Conservation (phyloP, 352 stramenopile genomes). For the Phytophthora kernoviae region DNA sequence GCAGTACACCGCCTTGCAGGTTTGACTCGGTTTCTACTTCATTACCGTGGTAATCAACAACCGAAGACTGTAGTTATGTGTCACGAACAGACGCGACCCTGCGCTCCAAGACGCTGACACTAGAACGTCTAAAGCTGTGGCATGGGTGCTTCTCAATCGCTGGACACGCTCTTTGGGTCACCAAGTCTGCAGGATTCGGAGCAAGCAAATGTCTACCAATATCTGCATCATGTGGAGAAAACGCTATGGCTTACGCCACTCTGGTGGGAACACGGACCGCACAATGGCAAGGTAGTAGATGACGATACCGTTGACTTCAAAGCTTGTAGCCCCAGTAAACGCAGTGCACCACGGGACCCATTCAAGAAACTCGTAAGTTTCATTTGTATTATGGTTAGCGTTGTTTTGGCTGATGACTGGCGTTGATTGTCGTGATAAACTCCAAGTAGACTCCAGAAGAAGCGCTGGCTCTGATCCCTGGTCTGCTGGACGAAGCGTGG, state of each 20-base stretch:
- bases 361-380: constrained; percentile 27
- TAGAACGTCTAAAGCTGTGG: not conserved
- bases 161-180: constrained; percentile 53
- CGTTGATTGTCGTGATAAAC: not conserved
- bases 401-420: not conserved
- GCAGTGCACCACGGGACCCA: constrained; percentile 17
- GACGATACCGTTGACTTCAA: not conserved
- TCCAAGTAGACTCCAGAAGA: constrained; percentile 42
- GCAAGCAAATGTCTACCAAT: constrained; percentile 46
- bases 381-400: not conserved
- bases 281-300: not conserved
- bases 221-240: constrained; percentile 49
- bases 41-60: no score
- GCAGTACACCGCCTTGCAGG: not conserved
- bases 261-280: constrained; percentile 32
- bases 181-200: constrained; percentile 37
- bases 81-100: constrained; percentile 3
- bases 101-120: constrained; percentile 1
- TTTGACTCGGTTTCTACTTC: no score
- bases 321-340: constrained; percentile 10
- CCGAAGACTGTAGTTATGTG: no score
- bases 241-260: constrained; percentile 44
- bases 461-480: constrained; percentile 52
- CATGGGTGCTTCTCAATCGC: constrained; percentile 59
- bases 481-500: constrained; percentile 69